These are phyloP conservation scores for Eimeria necatrix DNA, from an alignment of 169 alveolate genomes.

Conservation along the genomic window DNA sequence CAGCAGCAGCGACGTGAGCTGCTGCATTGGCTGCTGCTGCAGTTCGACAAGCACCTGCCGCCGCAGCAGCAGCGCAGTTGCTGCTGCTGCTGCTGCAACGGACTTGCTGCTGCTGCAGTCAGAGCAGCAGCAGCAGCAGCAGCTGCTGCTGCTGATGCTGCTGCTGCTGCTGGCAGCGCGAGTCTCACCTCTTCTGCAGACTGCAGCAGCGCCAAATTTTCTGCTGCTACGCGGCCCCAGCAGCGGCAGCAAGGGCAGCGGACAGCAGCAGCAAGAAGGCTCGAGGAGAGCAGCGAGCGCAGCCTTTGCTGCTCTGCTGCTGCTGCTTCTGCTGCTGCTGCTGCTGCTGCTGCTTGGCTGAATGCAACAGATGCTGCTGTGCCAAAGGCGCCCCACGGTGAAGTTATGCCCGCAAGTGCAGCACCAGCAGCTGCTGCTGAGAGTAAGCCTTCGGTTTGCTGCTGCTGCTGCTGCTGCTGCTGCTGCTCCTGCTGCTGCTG, in stretches of 20 bases:
- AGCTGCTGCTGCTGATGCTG: too few relatives aligned
- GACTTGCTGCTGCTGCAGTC: too few relatives aligned
- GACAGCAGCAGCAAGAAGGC: neutral
- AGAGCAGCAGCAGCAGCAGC: too few relatives aligned
- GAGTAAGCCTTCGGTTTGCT: too few relatives aligned
- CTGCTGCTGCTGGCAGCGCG: too few relatives aligned
- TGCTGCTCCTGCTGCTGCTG: neutral
- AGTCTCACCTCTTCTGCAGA: neutral
- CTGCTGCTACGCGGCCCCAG: neutral
- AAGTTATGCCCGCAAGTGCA: too few relatives aligned
- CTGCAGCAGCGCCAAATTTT: neutral
- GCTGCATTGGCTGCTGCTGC: neutral
- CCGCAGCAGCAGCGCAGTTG: neutral
- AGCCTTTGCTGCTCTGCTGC: too few relatives aligned
- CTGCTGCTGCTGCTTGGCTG: neutral
- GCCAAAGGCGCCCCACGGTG: too few relatives aligned
- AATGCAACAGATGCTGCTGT: neutral
- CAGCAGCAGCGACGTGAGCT: neutral
- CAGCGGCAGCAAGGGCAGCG: constrained; percentile 14
- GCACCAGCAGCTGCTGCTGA: too few relatives aligned
- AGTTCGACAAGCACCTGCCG: neutral
- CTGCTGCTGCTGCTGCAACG: neutral
- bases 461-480: neutral
- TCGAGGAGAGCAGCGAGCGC: neutral
- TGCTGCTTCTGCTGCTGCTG: neutral